phyloP scores from a whole-genome alignment of 2,329 filamentous ascomycete species.

The Pseudovirgaria hyperparasitica region DNA sequence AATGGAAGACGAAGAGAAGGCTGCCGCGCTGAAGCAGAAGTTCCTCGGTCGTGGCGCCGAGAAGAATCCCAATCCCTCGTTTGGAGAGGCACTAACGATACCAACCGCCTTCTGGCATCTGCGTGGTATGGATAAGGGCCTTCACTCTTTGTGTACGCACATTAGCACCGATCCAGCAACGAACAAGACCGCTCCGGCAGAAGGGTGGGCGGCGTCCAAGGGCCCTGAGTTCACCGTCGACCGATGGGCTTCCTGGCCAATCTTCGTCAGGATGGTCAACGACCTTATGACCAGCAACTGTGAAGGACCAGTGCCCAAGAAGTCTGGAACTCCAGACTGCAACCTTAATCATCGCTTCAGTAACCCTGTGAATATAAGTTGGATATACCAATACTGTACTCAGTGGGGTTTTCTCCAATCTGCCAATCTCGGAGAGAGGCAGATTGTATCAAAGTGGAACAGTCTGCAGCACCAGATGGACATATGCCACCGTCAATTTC shows the following conservation, averaged over 20 bases:
- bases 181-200: slow-evolving; percentile 21
- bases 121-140: slow-evolving; percentile 28
- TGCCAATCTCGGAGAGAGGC: slow-evolving; percentile 34
- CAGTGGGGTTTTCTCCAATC: slow-evolving; percentile 39
- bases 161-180: slow-evolving; percentile 31
- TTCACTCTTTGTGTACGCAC: slow-evolving; percentile 34
- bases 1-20: slow-evolving; percentile 21
- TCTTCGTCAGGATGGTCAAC: slow-evolving; percentile 26
- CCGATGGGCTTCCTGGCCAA: slow-evolving; percentile 29
- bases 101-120: slow-evolving; percentile 32
- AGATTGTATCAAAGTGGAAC: slow-evolving; percentile 35
- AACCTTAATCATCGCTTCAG: slow-evolving; percentile 21
- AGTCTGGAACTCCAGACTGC: slow-evolving; percentile 17
- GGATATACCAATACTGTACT: slow-evolving; percentile 41
- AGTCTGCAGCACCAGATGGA: slow-evolving; percentile 30
- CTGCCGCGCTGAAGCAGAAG: slow-evolving; percentile 31
- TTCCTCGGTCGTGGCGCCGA: slow-evolving; percentile 37
- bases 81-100: slow-evolving; percentile 30
- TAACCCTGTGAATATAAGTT: slow-evolving; percentile 28
- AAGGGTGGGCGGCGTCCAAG: slow-evolving; percentile 28
- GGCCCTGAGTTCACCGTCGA: slow-evolving; percentile 29
- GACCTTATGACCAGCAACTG: slow-evolving; percentile 28
- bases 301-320: slow-evolving; percentile 14
- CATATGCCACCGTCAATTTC: slow-evolving; percentile 37
- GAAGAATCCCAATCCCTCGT: slow-evolving; percentile 33